phyloP scores from a whole-genome alignment of 768 basidiomycete genomes.

The Aureoboletus auriporus region DNA sequence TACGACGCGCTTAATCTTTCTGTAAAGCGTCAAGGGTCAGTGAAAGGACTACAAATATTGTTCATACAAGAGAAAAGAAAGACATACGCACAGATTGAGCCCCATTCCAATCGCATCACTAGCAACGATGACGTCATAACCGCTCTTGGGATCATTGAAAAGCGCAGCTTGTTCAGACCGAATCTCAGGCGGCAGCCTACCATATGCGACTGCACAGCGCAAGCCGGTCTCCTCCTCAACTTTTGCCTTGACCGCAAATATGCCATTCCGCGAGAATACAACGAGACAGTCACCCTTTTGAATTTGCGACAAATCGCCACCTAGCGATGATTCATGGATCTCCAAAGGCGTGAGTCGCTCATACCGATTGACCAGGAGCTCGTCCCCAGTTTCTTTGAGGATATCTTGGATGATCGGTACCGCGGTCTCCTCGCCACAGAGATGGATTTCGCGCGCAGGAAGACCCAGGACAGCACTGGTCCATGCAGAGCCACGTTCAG shows the following conservation, averaged over 20 bases:
- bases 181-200: slow-evolving; percentile 86
- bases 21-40: slow-evolving; percentile 28
- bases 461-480: slow-evolving; percentile 74
- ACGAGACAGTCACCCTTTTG: slow-evolving; percentile 88
- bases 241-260: slow-evolving; percentile 71
- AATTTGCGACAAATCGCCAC: slow-evolving; percentile 56
- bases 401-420: slow-evolving; percentile 73
- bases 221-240: slow-evolving; percentile 72
- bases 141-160: slow-evolving; percentile 84
- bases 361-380: slow-evolving; percentile 76
- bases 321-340: slow-evolving; percentile 61
- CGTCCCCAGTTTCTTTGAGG: slow-evolving; percentile 76
- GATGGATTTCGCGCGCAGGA: slow-evolving; percentile 77
- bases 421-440: slow-evolving; percentile 94
- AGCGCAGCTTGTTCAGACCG: slow-evolving; percentile 87
- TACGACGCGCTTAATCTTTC: slow-evolving; percentile 87
- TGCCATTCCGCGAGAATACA: slow-evolving; percentile 70
- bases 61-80: no score
- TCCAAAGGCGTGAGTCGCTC: slow-evolving; percentile 82
- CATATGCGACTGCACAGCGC: slow-evolving; percentile 90
- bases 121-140: slow-evolving; percentile 85
- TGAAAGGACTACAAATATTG: background rate
- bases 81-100: slow-evolving; percentile 74
- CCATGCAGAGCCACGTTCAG: slow-evolving; percentile 78
- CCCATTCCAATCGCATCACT: slow-evolving; percentile 98